Evolutionary conservation across 768 basidiomycete species (phyloP), one percentile per base, ranked within the genome.

Genomic region (Polyporus arcularius): DNA sequence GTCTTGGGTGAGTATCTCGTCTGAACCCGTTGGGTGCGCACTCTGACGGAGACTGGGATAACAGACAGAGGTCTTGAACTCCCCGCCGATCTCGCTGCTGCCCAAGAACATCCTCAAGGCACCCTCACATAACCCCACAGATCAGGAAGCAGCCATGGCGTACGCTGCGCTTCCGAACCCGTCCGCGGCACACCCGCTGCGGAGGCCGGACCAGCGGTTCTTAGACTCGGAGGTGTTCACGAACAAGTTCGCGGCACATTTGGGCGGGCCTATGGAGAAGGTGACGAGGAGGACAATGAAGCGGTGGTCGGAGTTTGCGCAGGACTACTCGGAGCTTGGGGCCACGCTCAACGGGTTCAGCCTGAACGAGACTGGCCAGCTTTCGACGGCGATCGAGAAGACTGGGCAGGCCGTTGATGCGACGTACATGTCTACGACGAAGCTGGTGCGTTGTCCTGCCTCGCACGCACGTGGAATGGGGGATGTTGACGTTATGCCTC

Each of bases 91-190:
- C 58, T 94, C 95, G 2, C 78, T 88, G 46, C 77, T 98, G 2
- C 97, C 97, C 4, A 98, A 97, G 83, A 98, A 98, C 73, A 88
- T 94, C 12, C 82, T 99, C 50, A 94, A 94, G 71, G 95, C 96
- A 0, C 95, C 97, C 4, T 92, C 96, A 2, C 92, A 97, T 73
- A 92, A 94, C 71, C 96, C 97, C 5, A 93, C 94, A 4, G 92
- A 96, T 71, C 82, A 84, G 65, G 82, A 79, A 59, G 82, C 85
- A 26, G 84, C 88, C 1, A 75, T 84, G 30, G 88, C 92, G 1
- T 97, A 96, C 70, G 81, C 86, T 47, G 89, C 88, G 16, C 82
- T 99, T 35, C 94, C 97, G 4, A 92, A 90, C 61, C 96, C 97
- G 1, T 92, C 92, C 2, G 82, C 93, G 26, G 86, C 91, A 0